Evolutionary conservation across 352 stramenopile species (phyloP), one percentile per base, ranked within the genome.

Genomic region (Pythium dissimile): DNA sequence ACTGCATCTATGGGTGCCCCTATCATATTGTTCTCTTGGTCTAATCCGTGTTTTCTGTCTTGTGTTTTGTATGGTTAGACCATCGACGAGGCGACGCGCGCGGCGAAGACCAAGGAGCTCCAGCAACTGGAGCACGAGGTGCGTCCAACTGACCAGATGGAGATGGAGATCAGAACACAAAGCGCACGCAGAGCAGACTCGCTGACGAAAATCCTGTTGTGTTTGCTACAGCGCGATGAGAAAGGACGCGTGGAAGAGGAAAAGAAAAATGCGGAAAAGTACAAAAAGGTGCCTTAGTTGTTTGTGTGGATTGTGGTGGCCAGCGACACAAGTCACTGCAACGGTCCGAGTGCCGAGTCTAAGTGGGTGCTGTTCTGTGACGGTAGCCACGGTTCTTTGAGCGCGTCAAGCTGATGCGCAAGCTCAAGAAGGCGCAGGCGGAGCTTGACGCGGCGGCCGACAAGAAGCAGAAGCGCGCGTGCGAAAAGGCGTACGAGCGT

Each of bases 281-380:
- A 86, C 77, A 92, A 92, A 56, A 84, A 80, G 65, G 81, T 89
- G 37, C n/a, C n/a, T n/a, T n/a, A n/a, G n/a, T n/a, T n/a, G n/a
- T n/a, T n/a, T n/a, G n/a, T n/a, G n/a, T n/a, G n/a, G n/a, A n/a
- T n/a, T n/a, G n/a, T n/a, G n/a, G n/a, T n/a, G n/a, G n/a, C n/a
- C n/a, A n/a, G n/a, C n/a, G n/a, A n/a, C n/a, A n/a, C n/a, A n/a
- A n/a, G n/a, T n/a, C n/a, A n/a, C n/a, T n/a, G n/a, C n/a, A n/a
- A n/a, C n/a, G n/a, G n/a, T n/a, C n/a, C n/a, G n/a, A n/a, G n/a
- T n/a, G n/a, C n/a, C n/a, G n/a, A n/a, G 13, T 16, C 9, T 37
- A 10, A 15, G 2, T 11, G 8, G 1, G 20, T 32, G 11, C 10
- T 63, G 41, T 6, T 34, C 13, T 30, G 7, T 54, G 3, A 5